These are phyloP conservation scores for Tylopilus subfusipes DNA, from an alignment of 768 basidiomycete genomes.

Conservation along the genomic window DNA sequence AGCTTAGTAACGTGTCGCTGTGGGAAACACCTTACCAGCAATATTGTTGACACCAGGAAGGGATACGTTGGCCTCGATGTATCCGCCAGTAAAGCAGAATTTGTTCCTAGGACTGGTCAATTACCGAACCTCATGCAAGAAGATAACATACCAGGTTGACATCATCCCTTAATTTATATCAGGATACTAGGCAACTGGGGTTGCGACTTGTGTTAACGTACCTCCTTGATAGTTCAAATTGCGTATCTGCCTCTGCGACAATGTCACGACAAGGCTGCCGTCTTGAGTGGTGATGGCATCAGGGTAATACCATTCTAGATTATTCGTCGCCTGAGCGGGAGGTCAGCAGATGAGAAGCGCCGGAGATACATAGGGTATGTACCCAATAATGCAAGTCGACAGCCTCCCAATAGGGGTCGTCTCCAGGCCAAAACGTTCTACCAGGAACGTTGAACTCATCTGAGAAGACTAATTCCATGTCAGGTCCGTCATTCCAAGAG, in stretches of 20 bases:
- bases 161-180: slow-evolving; percentile 45
- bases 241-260: slow-evolving; percentile 44
- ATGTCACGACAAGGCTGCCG: slow-evolving; percentile 50
- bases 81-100: slow-evolving; percentile 85
- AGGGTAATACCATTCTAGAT: slow-evolving; percentile 60
- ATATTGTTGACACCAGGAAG: slow-evolving; percentile 68
- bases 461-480: slow-evolving; percentile 60
- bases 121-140: neutral
- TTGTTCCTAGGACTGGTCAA: slow-evolving; percentile 60
- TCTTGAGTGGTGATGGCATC: slow-evolving; percentile 46
- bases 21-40: slow-evolving; percentile 35
- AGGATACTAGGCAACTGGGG: slow-evolving; percentile 27
- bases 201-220: slow-evolving; percentile 11
- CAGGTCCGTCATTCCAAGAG: slow-evolving; percentile 58
- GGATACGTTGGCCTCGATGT: slow-evolving; percentile 60
- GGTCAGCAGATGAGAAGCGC: slow-evolving; percentile 31
- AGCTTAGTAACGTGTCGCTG: neutral
- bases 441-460: slow-evolving; percentile 81
- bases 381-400: slow-evolving; percentile 42
- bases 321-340: slow-evolving; percentile 36
- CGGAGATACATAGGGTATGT: slow-evolving; percentile 24
- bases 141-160: slow-evolving; percentile 34
- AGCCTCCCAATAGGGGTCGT: slow-evolving; percentile 83
- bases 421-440: slow-evolving; percentile 74
- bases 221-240: slow-evolving; percentile 45